These are phyloP conservation scores for Cryptococcus floricola DNA, from an alignment of 1,284 basidiomycete genomes.

Conservation along the genomic window DNA sequence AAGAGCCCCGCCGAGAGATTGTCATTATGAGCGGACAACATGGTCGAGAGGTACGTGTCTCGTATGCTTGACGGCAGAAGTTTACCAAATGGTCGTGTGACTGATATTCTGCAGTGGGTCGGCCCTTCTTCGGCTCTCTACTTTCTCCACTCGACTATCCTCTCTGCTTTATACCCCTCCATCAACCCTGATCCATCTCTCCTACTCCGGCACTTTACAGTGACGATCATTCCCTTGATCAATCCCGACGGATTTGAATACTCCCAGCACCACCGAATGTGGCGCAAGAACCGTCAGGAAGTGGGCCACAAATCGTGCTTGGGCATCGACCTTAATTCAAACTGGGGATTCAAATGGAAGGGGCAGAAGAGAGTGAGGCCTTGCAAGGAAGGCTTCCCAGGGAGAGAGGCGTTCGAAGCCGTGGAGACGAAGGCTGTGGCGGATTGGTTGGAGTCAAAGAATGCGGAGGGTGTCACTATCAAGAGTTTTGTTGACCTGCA, in stretches of 20 bases:
- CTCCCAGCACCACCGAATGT: constrained; percentile 62
- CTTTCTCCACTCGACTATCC: constrained; percentile 64
- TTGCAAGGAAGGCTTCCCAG: constrained; percentile 71
- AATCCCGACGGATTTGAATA: constrained; percentile 82
- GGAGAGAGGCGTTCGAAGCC: constrained; percentile 66
- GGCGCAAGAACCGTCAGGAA: constrained; percentile 76
- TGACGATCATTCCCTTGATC: constrained; percentile 71
- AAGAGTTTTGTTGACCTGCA: constrained; percentile 69
- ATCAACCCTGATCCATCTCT: constrained; percentile 22
- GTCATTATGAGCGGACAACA: constrained; percentile 74
- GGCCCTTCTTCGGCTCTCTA: constrained; percentile 70
- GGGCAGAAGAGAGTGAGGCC: constrained; percentile 40
- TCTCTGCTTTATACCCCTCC: constrained; percentile 51
- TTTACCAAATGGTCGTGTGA: neutral
- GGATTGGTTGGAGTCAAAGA: constrained; percentile 58
- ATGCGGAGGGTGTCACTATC: constrained; percentile 46
- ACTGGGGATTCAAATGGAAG: constrained; percentile 57
- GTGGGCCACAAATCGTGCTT: constrained; percentile 36
- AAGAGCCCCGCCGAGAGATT: constrained; percentile 50
- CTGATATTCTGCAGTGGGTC: constrained; percentile 60
- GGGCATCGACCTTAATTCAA: constrained; percentile 78
- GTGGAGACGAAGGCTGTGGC: constrained; percentile 71
- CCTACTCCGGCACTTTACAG: constrained; percentile 62
- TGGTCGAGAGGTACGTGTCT: constrained; percentile 62
- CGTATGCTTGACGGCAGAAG: neutral